phyloP scores from a whole-genome alignment of 2,329 filamentous ascomycete species.

The Aspergillus alliaceus region DNA sequence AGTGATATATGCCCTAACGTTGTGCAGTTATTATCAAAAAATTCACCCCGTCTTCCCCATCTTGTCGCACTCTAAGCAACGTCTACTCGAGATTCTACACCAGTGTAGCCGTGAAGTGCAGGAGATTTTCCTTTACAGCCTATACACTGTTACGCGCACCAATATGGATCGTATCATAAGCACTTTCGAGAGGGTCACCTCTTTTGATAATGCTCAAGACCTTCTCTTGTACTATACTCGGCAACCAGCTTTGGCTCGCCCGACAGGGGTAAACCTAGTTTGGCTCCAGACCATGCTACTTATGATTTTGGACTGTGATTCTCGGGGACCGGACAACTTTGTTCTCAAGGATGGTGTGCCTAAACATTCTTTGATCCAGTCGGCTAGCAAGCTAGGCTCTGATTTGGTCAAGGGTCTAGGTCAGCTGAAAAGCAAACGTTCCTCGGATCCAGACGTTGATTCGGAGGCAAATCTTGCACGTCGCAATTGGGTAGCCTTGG shows the following conservation, averaged over 20 bases:
- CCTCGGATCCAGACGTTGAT: slow-evolving; percentile 37
- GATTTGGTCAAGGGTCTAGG: slow-evolving; percentile 40
- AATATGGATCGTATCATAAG: slow-evolving; percentile 33
- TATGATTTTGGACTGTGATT: slow-evolving; percentile 45
- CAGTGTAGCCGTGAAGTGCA: slow-evolving; percentile 42
- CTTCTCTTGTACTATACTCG: slow-evolving; percentile 39
- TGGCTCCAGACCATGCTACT: slow-evolving; percentile 43
- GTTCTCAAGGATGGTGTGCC: slow-evolving; percentile 41
- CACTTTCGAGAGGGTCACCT: slow-evolving; percentile 35
- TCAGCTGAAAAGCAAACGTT: slow-evolving; percentile 37
- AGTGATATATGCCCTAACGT: slow-evolving; percentile 12
- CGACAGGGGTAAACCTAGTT: slow-evolving; percentile 38
- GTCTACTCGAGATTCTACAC: slow-evolving; percentile 37
- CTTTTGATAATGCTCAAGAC: slow-evolving; percentile 43
- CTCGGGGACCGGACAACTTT: slow-evolving; percentile 43
- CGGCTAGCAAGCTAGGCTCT: slow-evolving; percentile 38
- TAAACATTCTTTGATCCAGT: slow-evolving; percentile 42
- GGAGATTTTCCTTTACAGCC: slow-evolving; percentile 40
- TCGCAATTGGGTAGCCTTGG: slow-evolving; percentile 41
- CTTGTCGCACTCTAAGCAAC: slow-evolving; percentile 41
- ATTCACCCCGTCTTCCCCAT: slow-evolving; percentile 43
- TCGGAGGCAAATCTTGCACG: slow-evolving; percentile 42
- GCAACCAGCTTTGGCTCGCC: slow-evolving; percentile 35
- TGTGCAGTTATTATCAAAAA: slow-evolving; percentile 40
- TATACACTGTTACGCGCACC: slow-evolving; percentile 42